phyloP scores from a whole-genome alignment of 73 alveolate species.

The Paramecium primaurelia region DNA sequence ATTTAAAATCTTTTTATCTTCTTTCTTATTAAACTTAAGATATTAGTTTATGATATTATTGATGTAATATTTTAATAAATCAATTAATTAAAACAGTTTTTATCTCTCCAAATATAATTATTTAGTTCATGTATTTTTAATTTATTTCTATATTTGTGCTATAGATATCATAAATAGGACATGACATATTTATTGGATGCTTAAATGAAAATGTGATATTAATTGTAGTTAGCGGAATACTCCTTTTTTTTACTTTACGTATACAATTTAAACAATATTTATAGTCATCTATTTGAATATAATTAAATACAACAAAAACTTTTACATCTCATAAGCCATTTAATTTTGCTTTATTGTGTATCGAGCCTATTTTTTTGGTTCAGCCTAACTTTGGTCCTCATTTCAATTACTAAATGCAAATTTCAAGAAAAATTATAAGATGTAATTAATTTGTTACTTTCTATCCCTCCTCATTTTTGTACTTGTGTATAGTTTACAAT shows the following conservation, averaged over 20 bases:
- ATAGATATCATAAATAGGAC: neutral
- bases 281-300: neutral
- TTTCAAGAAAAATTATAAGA: neutral
- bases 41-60: neutral
- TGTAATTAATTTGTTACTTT: neutral
- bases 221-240: neutral
- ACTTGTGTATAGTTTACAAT: neutral
- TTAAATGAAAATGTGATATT: neutral
- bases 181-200: neutral
- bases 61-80: neutral
- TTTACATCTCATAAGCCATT: neutral
- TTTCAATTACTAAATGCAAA: neutral
- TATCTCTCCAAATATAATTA: neutral
- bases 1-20: neutral
- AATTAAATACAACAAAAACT: neutral
- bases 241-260: neutral
- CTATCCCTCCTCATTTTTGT: neutral
- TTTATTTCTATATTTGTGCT: neutral
- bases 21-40: neutral
- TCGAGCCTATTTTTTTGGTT: neutral
- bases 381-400: neutral
- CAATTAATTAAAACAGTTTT: neutral
- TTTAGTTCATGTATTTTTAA: neutral
- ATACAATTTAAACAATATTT: neutral
- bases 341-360: neutral